Evolutionary conservation across 306 rosid genomes (phyloP), one percentile per base, ranked within the genome.

Genomic region (Abrus precatorius): DNA sequence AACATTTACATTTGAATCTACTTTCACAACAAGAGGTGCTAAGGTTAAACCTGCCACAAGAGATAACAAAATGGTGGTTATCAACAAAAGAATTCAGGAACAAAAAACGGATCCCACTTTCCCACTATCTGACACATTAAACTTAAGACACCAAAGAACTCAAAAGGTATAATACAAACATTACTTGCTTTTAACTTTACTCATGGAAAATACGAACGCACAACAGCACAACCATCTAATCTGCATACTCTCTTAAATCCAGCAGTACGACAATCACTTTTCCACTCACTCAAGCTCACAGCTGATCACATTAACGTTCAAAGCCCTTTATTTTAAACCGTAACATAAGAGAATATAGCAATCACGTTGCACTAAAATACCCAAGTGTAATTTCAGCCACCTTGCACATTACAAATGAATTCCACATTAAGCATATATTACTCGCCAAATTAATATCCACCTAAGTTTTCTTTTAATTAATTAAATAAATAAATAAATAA

Each of bases 1-100:
- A 59, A 92, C 97, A 79, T 92, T 92, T 85, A 88, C 53, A 74
- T 92, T 92, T 65, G 97, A 88, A 84, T 92, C 88, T 79, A 92
- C 90, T 79, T 79, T 92, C 84, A 86, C 81, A 75, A 90, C 85
- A 76, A 92, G 97, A 27, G 97, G 97, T 38, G 97, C 94, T 70
- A 92, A 67, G 6, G 97, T 84, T 83, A 92, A 87, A 77, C 91
- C 97, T 92, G 97, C 88, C 86, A 8, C 3, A 61, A 64, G 30
- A 75, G 79, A 68, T 11, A 72, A 36, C 28, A 47, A 34, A 59
- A 2, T 28, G 7, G 43, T 61, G 36, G n/a, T 65, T 40, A 69
- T 33, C 32, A 71, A 13, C 2, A 9, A 60, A 50, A 14, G 11
- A 49, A 9, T 12, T 63, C 1, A 28, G 28, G 44, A 53, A 20